These are phyloP conservation scores for Podila epicladia DNA, from an alignment of 192 early-diverging fungal genomes.

Conservation along the genomic window DNA sequence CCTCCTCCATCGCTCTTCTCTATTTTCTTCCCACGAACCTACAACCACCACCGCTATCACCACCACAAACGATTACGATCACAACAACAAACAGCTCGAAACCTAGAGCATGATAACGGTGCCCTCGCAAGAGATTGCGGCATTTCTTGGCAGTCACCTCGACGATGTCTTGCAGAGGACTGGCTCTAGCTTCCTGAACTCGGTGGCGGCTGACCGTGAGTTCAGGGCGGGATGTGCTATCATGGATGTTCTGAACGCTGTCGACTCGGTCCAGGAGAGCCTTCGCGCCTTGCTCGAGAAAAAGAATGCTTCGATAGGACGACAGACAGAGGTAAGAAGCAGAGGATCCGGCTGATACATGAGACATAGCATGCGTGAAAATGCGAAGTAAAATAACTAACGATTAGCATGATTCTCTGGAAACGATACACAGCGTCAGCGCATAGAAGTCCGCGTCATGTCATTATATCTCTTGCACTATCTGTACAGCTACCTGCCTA, in stretches of 20 bases:
- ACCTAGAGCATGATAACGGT: constrained; percentile 48
- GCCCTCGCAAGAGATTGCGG: constrained; percentile 51
- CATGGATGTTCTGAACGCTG: constrained; percentile 49
- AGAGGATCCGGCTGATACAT: neutral
- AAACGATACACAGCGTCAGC: constrained; percentile 7
- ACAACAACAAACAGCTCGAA: neutral
- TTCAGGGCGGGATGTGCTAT: constrained; percentile 48
- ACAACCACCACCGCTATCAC: neutral
- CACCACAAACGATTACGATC: neutral
- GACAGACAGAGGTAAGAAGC: constrained; percentile 27
- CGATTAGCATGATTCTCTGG: too few species aligned
- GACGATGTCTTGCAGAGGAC: constrained; percentile 48
- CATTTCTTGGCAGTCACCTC: constrained; percentile 46
- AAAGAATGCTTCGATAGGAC: constrained; percentile 10
- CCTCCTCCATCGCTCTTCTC: too few species aligned
- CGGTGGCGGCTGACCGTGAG: constrained; percentile 45
- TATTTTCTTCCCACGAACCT: neutral
- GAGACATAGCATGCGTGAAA: neutral
- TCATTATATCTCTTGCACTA: constrained; percentile 40
- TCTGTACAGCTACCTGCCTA: constrained; percentile 42
- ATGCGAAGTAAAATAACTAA: neutral
- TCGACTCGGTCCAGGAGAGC: constrained; percentile 38
- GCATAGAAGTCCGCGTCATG: constrained; percentile 36
- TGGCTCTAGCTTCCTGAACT: constrained; percentile 34
- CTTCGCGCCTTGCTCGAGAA: constrained; percentile 24